These are phyloP conservation scores for Aspergillus oerlinghausenensis DNA, from an alignment of 2,329 filamentous ascomycete species.

Conservation along the genomic window DNA sequence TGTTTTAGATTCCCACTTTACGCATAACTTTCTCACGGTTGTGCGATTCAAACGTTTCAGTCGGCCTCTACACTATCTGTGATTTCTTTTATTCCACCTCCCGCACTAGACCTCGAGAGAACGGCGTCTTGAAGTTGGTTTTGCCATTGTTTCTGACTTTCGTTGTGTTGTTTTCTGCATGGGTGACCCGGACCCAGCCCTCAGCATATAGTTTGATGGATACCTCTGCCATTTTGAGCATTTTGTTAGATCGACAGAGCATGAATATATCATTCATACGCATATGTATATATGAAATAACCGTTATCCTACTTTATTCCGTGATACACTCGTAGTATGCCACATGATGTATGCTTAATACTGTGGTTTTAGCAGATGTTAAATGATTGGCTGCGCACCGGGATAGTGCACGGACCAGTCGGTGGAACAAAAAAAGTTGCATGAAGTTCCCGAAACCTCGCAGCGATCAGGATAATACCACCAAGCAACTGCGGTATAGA, in stretches of 20 bases:
- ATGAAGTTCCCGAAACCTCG: background rate
- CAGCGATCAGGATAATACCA: conserved; percentile 9
- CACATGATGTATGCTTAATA: no score
- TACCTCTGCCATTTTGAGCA: background rate
- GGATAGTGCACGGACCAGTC: conserved; percentile 9
- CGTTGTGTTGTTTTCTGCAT: conserved; percentile 18
- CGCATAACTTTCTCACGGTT: background rate
- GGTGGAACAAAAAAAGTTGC: conserved; percentile 13
- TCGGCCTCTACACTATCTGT: background rate
- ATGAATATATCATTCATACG: background rate
- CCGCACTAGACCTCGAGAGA: conserved; percentile 5
- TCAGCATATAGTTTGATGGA: conserved; percentile 12
- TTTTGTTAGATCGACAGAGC: background rate
- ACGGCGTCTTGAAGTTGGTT: conserved; percentile 10
- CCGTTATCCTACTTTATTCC: no score
- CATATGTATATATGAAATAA: background rate
- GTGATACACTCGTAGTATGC: background rate
- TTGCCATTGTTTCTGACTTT: conserved; percentile 10
- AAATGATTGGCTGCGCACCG: background rate
- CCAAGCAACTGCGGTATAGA: background rate
- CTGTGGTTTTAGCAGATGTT: background rate
- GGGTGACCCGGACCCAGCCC: conserved; percentile 3
- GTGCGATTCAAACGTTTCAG: background rate
- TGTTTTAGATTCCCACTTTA: background rate
- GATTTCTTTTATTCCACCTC: background rate